Conservation (phyloP, 2,329 filamentous ascomycete species). For the Sclerotinia borealis region DNA sequence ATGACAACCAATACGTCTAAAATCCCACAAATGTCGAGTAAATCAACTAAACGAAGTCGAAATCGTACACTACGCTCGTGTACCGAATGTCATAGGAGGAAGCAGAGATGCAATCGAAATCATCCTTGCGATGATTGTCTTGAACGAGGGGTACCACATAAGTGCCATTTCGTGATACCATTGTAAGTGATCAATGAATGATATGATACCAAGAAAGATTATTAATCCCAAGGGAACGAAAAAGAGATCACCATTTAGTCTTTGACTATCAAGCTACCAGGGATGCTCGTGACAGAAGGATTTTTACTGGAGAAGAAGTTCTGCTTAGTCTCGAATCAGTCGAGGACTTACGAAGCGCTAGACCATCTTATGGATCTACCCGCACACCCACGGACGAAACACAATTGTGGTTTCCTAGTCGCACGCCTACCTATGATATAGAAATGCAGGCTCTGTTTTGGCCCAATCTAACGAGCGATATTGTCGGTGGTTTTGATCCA, state of each 20-base stretch:
- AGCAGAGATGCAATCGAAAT: slow-evolving; percentile 23
- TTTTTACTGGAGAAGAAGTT: slow-evolving; percentile 16
- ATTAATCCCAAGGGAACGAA: slow-evolving; percentile 4
- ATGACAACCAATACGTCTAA: neutral
- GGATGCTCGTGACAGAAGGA: slow-evolving; percentile 14
- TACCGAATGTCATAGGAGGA: slow-evolving; percentile 24
- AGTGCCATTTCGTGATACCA: slow-evolving; percentile 18
- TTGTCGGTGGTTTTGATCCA: neutral
- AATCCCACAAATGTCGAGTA: neutral
- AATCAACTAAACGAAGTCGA: slow-evolving; percentile 13
- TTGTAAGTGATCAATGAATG: slow-evolving; percentile 13
- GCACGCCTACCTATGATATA: neutral
- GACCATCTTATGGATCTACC: neutral
- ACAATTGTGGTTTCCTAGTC: neutral
- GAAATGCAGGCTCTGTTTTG: neutral
- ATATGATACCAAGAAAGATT: neutral
- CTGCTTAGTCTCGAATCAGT: slow-evolving; percentile 20
- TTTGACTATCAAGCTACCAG: slow-evolving; percentile 1
- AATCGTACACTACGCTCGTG: slow-evolving; percentile 19
- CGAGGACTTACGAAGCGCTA: neutral
- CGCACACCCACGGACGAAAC: no score
- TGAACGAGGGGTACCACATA: slow-evolving; percentile 16
- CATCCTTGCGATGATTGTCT: slow-evolving; percentile 22
- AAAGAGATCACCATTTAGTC: neutral
- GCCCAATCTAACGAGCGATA: neutral